Percentiles rank a stretch among this genome's conserved stretches.
These are phyloP conservation scores for Lathyrus tuberosus DNA, from an alignment of 306 rosid species.

Conservation along the genomic window DNA sequence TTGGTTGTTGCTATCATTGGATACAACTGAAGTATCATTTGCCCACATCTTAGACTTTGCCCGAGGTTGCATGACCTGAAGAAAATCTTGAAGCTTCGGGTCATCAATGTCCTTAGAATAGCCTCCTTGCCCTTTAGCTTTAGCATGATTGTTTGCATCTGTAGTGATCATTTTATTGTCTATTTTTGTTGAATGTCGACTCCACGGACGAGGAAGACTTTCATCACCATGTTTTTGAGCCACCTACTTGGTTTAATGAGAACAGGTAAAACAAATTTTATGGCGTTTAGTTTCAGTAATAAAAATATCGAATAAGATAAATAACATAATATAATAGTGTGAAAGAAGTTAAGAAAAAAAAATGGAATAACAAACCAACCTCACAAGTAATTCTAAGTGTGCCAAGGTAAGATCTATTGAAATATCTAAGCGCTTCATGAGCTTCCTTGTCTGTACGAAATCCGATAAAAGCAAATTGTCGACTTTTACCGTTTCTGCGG, in stretches of 20 bases:
- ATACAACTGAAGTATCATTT: conserved; percentile 56
- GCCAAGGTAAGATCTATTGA: conserved; percentile 62
- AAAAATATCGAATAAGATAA: not conserved
- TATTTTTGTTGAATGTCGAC: conserved; percentile 61
- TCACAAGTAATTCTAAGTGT: conserved; percentile 70
- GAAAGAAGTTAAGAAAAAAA: not conserved
- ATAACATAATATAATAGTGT: not conserved
- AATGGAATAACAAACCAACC: conserved; percentile 46
- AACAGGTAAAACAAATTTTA: not conserved
- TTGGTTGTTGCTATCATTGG: conserved; percentile 44
- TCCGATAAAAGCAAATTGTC: conserved; percentile 83
- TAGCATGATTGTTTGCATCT: conserved; percentile 42
- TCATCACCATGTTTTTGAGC: conserved; percentile 81
- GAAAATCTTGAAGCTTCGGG: conserved; percentile 71
- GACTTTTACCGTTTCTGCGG: conserved; percentile 72
- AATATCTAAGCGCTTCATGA: conserved; percentile 70
- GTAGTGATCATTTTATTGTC: conserved; percentile 41
- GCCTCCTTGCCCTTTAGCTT: conserved; percentile 40
- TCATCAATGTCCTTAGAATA: conserved; percentile 48
- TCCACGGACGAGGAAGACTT: conserved; percentile 83
- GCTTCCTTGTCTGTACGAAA: conserved; percentile 71
- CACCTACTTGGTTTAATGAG: conserved; percentile 41
- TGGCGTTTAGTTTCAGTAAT: conserved; percentile 7
- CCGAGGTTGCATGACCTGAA: conserved; percentile 87
- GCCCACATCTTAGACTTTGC: conserved; percentile 81